phyloP scores from a whole-genome alignment of 208 protist species.

The Leishmania amazonensis region DNA sequence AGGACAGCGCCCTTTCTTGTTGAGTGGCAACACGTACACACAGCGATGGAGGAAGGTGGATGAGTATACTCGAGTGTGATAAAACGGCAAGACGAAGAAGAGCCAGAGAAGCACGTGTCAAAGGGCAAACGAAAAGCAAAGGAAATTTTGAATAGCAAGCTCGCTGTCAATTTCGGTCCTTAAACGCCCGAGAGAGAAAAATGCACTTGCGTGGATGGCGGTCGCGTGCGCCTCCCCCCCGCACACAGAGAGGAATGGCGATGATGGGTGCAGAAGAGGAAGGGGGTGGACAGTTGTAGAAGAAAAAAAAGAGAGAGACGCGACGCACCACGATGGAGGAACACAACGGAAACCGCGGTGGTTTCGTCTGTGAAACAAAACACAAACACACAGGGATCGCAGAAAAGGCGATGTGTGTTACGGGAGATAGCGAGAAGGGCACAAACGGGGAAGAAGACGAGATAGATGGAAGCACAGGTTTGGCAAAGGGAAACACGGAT shows the following conservation, averaged over 20 bases:
- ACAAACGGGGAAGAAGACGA: background rate
- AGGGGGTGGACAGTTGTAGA: too few species aligned
- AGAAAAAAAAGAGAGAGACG: background rate
- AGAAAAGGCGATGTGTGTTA: background rate
- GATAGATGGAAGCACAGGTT: background rate
- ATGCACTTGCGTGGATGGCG: background rate
- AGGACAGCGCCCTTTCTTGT: background rate
- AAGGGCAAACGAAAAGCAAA: background rate
- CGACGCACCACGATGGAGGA: background rate
- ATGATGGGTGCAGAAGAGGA: background rate
- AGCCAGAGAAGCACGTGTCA: background rate
- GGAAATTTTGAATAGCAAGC: background rate
- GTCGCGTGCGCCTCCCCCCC: background rate
- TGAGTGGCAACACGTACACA: background rate
- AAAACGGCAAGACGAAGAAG: background rate
- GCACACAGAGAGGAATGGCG: background rate
- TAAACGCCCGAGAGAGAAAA: background rate
- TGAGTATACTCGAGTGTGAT: background rate
- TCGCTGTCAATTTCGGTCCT: background rate
- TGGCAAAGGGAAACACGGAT: background rate
- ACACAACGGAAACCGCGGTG: background rate
- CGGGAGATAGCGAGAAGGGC: background rate
- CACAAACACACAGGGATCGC: conserved; percentile 1
- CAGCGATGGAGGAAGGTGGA: background rate
- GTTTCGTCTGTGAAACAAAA: background rate